A percentile compares a stretch with the other conserved stretches of the same genome.
These are phyloP conservation scores for Acaromyces ingoldii DNA, from an alignment of 1,284 basidiomycete species.

Conservation along the genomic window DNA sequence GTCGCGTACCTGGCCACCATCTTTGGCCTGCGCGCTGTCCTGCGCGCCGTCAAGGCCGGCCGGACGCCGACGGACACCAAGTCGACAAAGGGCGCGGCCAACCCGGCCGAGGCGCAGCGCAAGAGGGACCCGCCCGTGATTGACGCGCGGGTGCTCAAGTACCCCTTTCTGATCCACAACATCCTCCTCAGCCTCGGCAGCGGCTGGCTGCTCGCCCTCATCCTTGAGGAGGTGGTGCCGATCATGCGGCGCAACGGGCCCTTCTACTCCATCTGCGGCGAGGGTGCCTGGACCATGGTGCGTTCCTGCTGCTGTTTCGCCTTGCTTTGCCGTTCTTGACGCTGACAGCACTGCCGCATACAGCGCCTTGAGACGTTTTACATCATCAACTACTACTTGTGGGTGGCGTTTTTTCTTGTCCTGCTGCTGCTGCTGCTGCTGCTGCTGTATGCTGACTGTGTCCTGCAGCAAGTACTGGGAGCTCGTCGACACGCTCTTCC, in stretches of 20 bases:
- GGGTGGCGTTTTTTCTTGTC: background rate
- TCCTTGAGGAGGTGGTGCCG: conserved; percentile 65
- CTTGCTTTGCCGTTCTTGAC: background rate
- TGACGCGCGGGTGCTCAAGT: conserved; percentile 54
- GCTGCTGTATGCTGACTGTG: background rate
- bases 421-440: background rate
- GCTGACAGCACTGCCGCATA: no score
- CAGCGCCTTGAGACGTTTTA: conserved; percentile 62
- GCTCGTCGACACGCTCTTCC: conserved; percentile 89
- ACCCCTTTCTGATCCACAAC: conserved; percentile 89
- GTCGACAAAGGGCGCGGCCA: conserved; percentile 51
- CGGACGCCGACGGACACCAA: no score
- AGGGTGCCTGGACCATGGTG: conserved; percentile 76
- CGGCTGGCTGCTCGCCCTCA: conserved; percentile 71
- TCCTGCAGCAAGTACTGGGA: conserved; percentile 54
- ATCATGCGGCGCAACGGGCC: conserved; percentile 29
- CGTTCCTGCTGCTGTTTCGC: conserved; percentile 45
- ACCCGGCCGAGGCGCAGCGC: background rate
- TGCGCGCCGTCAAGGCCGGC: conserved; percentile 64
- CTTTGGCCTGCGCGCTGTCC: conserved; percentile 77
- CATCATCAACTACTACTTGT: conserved; percentile 80
- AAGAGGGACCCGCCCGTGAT: background rate
- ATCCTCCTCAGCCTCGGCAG: conserved; percentile 78
- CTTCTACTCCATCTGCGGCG: conserved; percentile 68
- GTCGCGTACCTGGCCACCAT: conserved; percentile 78